Conservation (phyloP, 164 flowering plant genomes). For the Piper longum region DNA sequence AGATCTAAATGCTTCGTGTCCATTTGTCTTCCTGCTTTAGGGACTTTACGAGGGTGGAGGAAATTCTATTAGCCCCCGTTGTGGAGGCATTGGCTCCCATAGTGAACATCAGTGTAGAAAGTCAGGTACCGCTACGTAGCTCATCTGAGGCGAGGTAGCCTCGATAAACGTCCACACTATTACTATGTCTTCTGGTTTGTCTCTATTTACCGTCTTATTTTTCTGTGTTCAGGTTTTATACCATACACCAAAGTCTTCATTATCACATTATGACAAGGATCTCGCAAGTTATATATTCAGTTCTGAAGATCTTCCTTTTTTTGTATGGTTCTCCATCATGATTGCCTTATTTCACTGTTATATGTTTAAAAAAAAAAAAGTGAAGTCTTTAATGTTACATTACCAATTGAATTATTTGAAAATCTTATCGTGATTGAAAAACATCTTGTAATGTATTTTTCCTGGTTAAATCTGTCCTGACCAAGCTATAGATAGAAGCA, state of each 20-base stretch:
- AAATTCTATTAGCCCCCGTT: slow-evolving; percentile 48
- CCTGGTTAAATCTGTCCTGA: no score
- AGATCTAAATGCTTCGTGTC: background rate
- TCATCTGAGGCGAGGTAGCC: background rate
- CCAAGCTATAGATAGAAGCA: no score
- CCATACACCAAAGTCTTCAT: slow-evolving; percentile 80
- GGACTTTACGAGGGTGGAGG: slow-evolving; percentile 60
- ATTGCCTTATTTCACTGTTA: background rate
- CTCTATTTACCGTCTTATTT: background rate
- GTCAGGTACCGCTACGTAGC: slow-evolving; percentile 47
- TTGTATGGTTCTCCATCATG: slow-evolving; percentile 36
- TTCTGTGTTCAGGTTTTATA: slow-evolving; percentile 50
- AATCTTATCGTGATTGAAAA: no score
- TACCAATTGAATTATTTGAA: background rate
- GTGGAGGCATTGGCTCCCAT: slow-evolving; percentile 55
- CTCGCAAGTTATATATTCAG: slow-evolving; percentile 49
- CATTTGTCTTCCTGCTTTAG: slow-evolving; percentile 20
- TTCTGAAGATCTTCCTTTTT: slow-evolving; percentile 81
- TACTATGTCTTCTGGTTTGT: background rate
- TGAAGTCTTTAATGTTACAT: no score
- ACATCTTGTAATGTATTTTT: no score
- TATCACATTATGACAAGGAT: slow-evolving; percentile 70
- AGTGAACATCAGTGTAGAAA: slow-evolving; percentile 69
- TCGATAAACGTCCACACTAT: background rate
- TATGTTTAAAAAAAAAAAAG: no score